Evolutionary conservation across 768 basidiomycete species (phyloP), one percentile per base, ranked within the genome.

Genomic region (Naganishia vishniacii): DNA sequence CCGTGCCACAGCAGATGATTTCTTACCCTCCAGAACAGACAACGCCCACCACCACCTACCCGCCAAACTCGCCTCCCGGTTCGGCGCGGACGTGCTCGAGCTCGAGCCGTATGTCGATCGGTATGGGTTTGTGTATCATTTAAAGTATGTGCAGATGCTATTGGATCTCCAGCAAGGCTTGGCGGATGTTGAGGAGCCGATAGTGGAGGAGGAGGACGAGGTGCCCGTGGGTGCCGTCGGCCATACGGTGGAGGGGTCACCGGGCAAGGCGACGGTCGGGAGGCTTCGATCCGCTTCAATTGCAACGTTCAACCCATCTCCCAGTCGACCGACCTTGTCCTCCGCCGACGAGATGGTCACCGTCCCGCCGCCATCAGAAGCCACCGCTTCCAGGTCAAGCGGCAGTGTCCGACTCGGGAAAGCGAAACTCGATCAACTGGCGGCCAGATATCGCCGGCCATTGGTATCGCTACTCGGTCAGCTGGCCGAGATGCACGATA

Each of bases 401-500:
- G 42, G 26, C 3, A 60, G 42, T n/a, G 32, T 67, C 7, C 25
- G 51, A 16, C 18, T 37, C 8, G 20, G 48, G 20, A 60, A 49
- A 44, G 56, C 64, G 11, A 65, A 60, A 34, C 64, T 65, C 9
- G 64, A 65, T 31, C 46, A 40, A 9, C 37, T 62, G 29, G 60
- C 65, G 0, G 41, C 48, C 1, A 26, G 53, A 23, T 42, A 51
- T 12, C 61, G 61, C n/a, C 46, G 47, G 41, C 65, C 87, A 2
- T 82, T 94, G 28, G 84, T 86, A 4, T 77, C 78, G n/a, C 79
- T 95, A 32, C 81, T 97, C 5, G 82, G 84, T 20, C 83, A 87
- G 73, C 81, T 95, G 48, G 91, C 84, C 4, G 83, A 83, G 67
- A 86, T 89, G 12, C 92, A 97, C 71, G 91, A 95, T 70, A 78